Evolutionary conservation across 768 basidiomycete genomes (phyloP), one percentile per base, ranked within the genome.

Genomic region (Suillus brevipes): DNA sequence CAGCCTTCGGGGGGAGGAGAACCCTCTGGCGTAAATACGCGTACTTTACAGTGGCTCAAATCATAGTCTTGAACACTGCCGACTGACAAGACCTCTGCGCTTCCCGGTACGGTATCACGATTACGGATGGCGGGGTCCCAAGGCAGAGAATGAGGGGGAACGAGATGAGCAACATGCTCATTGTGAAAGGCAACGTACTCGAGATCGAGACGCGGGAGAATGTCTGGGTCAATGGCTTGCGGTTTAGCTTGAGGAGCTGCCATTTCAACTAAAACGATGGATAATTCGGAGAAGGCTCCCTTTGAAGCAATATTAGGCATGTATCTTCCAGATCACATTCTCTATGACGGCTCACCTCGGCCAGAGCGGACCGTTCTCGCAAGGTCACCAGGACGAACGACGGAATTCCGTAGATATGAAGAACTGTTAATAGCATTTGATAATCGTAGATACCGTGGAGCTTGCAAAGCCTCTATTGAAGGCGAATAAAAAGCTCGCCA

Each of bases 161-260:
- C 77, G 43, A 84, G 68, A 68, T 85, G 74, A 2, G 79, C 73
- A 18, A 89, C 69, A 52, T 82, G 70, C 25, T 75, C 70, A 67
- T 85, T 86, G 73, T 90, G 87, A 73, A 88, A 89, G 20, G 78
- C 80, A 50, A 85, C 75, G 68, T 90, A 92, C 74, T 90, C 86
- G 18, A 88, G 84, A 71, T 90, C 88, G 60, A 92, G 82, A 57
- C 79, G 82, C 1, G 78, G 70, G 20, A 87, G 72, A 66, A 91
- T 78, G 1, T 85, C 84, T 13, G 88, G 85, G 67, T 91, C 83
- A n/a, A 92, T 78, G 31, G 88, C 87, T 66, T 88, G 82, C 20
- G 43, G 43, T 43, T 43, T 43, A 8, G 8, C 6, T 43, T 43
- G 43, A 23, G 63, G 75, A 38, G 59, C 65, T 4, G 37, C 9